These are phyloP conservation scores for Rhizophagus clarus DNA, from an alignment of 192 early-diverging fungal species.

Conservation along the genomic window DNA sequence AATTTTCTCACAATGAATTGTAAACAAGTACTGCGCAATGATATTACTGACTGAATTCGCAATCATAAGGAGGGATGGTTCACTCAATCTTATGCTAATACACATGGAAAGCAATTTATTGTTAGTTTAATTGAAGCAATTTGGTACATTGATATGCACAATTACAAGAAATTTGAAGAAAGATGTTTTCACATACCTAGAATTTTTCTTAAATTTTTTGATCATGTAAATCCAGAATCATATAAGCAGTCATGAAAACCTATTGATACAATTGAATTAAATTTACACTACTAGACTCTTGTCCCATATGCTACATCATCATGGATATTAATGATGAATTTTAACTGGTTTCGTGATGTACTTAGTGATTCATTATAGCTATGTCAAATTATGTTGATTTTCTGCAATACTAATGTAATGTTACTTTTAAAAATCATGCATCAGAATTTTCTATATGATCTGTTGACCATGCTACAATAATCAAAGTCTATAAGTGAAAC, in stretches of 20 bases:
- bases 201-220: not conserved
- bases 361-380: no score
- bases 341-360: not conserved
- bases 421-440: not conserved
- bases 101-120: not conserved
- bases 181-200: not conserved
- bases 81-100: no score
- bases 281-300: not conserved
- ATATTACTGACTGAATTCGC: not conserved
- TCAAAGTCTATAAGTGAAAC: not conserved
- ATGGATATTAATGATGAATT: not conserved
- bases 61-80: not conserved
- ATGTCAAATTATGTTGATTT: no score
- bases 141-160: constrained; percentile 1
- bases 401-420: not conserved
- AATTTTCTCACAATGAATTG: not conserved
- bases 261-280: not conserved
- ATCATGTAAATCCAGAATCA: no score
- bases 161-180: constrained; percentile 2
- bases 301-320: not conserved
- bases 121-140: no score
- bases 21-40: no score
- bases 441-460: not conserved
- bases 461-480: not conserved
- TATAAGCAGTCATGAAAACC: not conserved